phyloP scores from a whole-genome alignment of 257 asterid genomes.

The Jacaranda copaia region DNA sequence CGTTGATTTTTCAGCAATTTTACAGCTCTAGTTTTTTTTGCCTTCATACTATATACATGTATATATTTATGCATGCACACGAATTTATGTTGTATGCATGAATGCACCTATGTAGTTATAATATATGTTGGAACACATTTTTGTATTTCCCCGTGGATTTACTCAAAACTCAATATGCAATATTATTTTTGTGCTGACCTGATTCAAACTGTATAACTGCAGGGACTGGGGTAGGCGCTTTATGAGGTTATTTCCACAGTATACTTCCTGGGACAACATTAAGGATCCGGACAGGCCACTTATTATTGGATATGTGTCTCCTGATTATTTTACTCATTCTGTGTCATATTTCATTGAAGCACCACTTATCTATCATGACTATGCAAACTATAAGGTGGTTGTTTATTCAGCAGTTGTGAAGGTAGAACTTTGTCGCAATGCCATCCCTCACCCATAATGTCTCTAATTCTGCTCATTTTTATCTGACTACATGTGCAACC shows the following conservation, averaged over 20 bases:
- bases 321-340: conserved; percentile 98
- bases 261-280: conserved; percentile 87
- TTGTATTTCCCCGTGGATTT: neutral
- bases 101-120: conserved; percentile 9
- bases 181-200: conserved; percentile 21
- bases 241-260: conserved; percentile 85
- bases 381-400: conserved; percentile 83
- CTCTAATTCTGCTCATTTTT: conserved; percentile 15
- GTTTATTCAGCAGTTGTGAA: conserved; percentile 97
- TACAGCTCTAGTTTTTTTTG: neutral
- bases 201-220: conserved; percentile 47
- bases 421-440: conserved; percentile 55
- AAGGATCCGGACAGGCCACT: conserved; percentile 90
- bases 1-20: conserved; percentile 11
- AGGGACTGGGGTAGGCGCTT: conserved; percentile 99
- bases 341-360: conserved; percentile 97
- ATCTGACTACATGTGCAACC: conserved; percentile 17
- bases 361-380: conserved; percentile 83
- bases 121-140: neutral
- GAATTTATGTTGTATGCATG: neutral
- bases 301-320: conserved; percentile 96
- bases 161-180: conserved; percentile 11
- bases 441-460: conserved; percentile 25
- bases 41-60: neutral
- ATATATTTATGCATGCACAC: neutral